Base-by-base conservation (phyloP, 2,329 filamentous ascomycete genomes). In the Chaetomiaceae sp. region DNA sequence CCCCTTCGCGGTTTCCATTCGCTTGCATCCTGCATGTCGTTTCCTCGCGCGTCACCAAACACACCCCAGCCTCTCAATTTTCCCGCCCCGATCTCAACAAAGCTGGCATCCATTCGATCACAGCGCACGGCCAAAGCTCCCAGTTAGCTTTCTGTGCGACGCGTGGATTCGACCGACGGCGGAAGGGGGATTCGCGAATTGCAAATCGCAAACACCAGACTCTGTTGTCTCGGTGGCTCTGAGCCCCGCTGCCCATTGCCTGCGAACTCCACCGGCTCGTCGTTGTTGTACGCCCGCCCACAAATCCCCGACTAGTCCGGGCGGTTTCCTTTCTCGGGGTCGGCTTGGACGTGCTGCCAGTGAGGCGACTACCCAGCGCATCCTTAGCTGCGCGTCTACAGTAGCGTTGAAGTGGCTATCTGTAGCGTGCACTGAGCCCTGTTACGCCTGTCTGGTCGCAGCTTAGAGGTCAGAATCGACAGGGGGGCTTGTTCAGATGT, bases 51-150 rank as follows among this genome's bases (percentile, higher is more conserved):
- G 36, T 60, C 57, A 48, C n/a, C 56, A 42, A 51, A 52, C 27
- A 33, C 49, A 49, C 44, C 47, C 61, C 61, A 63, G 56, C 61
- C 61, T 61, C 61, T 61, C 58, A 49, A 55, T 59, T 63, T 49
- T 49, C 49, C 49, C 59, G 48, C 57, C 58, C 53, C 44, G 32
- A 56, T 50, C 49, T 41, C 48, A 42, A 57, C 52, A 45, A 50
- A 45, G 41, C 40, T 53, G 13, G 54, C 53, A 57, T 48, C 56
- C 44, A 61, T 59, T 58, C 56, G 51, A 55, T 49, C 48, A 18
- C 54, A 48, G 32, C 41, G 48, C 51, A 47, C 57, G 49, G 55
- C 21, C 29, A 30, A 27, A 40, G 46, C 44, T 20, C 13, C n/a
- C 33, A 21, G n/a, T n/a, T n/a, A n/a, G 43, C 46, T 48, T 46